phyloP scores from a whole-genome alignment of 345 rosid species.

The Rubroshorea leprosula region DNA sequence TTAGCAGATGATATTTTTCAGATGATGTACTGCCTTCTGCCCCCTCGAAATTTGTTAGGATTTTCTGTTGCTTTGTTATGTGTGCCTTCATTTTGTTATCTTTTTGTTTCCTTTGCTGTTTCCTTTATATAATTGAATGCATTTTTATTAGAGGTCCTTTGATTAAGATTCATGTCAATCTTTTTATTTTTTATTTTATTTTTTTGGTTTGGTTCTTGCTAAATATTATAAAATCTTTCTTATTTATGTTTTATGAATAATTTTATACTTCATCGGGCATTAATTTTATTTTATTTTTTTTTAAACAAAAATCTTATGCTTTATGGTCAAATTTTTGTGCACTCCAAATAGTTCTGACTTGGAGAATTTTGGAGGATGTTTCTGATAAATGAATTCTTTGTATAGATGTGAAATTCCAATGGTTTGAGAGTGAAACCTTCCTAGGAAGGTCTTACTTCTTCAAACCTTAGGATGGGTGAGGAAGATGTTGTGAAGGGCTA shows the following conservation, averaged over 20 bases:
- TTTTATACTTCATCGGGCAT: neutral
- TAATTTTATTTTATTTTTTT: no score
- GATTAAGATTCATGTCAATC: neutral
- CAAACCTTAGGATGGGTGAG: no score
- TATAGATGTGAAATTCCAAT: no score
- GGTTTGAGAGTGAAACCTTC: neutral
- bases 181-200: no score
- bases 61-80: no score
- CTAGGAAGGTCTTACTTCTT: no score
- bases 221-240: no score
- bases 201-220: no score
- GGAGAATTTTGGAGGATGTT: neutral
- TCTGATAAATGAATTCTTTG: no score
- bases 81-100: no score
- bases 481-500: neutral
- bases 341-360: neutral
- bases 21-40: neutral
- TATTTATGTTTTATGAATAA: no score
- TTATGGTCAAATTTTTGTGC: neutral
- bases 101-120: no score
- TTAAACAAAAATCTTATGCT: neutral
- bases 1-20: neutral
- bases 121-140: neutral
- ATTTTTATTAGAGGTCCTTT: neutral
- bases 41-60: neutral